Percentiles rank a stretch among this genome's conserved stretches.
phyloP scores from a whole-genome alignment of 2,329 filamentous ascomycete genomes.

The Thelonectria blattea region DNA sequence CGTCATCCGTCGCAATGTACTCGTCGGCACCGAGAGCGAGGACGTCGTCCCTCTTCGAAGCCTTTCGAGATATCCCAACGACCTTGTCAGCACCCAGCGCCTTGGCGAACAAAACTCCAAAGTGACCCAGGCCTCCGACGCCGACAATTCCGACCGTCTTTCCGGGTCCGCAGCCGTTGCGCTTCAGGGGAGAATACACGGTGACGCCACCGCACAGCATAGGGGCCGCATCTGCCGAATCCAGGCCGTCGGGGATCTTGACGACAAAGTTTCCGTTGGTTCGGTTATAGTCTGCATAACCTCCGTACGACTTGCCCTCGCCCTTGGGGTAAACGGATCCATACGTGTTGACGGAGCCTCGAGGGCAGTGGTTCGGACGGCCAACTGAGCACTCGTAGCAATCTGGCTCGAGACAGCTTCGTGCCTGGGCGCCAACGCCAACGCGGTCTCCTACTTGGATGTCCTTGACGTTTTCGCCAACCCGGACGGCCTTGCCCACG shows the following conservation, averaged over 20 bases:
- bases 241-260: conserved; percentile 75
- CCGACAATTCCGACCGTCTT: conserved; percentile 77
- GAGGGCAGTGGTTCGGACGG: conserved; percentile 62
- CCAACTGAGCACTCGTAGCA: conserved; percentile 60
- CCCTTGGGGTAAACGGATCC: conserved; percentile 62
- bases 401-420: conserved; percentile 60
- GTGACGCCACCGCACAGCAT: conserved; percentile 87
- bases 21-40: conserved; percentile 60
- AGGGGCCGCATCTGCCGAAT: conserved; percentile 67
- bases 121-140: conserved; percentile 73
- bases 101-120: conserved; percentile 69
- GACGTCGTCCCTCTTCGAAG: conserved; percentile 62
- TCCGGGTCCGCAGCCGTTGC: conserved; percentile 74
- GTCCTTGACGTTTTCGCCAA: conserved; percentile 54
- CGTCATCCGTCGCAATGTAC: conserved; percentile 61
- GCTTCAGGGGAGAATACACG: conserved; percentile 75
- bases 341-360: conserved; percentile 65
- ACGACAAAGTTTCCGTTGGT: conserved; percentile 47
- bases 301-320: conserved; percentile 64
- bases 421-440: conserved; percentile 70
- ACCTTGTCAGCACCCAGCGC: conserved; percentile 63
- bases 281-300: conserved; percentile 52
- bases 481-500: conserved; percentile 60
- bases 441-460: conserved; percentile 69
- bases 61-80: conserved; percentile 62